Percentiles rank a stretch among this genome's conserved stretches.
Evolutionary conservation across 2,329 filamentous ascomycete species (phyloP).

Genomic region (Cadophora sp.): DNA sequence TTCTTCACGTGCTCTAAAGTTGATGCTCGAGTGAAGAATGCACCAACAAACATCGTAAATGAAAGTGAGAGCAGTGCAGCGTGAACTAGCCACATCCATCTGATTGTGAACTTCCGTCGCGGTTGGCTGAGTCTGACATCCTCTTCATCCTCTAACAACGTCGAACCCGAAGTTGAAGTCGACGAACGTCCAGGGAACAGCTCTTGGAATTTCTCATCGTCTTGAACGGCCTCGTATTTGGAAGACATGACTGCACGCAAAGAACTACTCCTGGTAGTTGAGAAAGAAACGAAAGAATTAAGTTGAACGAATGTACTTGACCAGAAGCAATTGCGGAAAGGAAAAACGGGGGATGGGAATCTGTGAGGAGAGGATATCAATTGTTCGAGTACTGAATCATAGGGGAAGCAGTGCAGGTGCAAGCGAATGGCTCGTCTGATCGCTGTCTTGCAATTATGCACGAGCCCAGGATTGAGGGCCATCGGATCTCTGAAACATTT

Average conservation of each 20-base stretch:
- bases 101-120: conserved; percentile 23
- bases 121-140: conserved; percentile 23
- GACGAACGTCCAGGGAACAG: conserved; percentile 31
- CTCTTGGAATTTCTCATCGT: conserved; percentile 40
- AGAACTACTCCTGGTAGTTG: conserved; percentile 37
- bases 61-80: conserved; percentile 39
- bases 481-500: conserved; percentile 33
- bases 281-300: conserved; percentile 28
- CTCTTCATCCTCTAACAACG: conserved; percentile 40
- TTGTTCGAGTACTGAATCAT: not conserved
- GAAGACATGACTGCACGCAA: conserved; percentile 36
- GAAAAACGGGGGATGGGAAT: conserved; percentile 18
- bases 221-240: conserved; percentile 39
- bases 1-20: conserved; percentile 45
- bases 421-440: conserved; percentile 29
- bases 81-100: conserved; percentile 43
- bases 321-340: conserved; percentile 39
- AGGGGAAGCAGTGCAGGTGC: conserved; percentile 24
- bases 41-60: conserved; percentile 39
- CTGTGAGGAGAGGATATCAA: conserved; percentile 22
- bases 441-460: conserved; percentile 17
- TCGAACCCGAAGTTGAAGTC: conserved; percentile 37
- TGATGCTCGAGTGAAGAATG: conserved; percentile 38
- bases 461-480: not conserved
- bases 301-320: conserved; percentile 38